A percentile compares a stretch with the other conserved stretches of the same genome.
These are phyloP conservation scores for Cladophialophora immunda DNA, from an alignment of 2,329 filamentous ascomycete genomes.

Conservation along the genomic window DNA sequence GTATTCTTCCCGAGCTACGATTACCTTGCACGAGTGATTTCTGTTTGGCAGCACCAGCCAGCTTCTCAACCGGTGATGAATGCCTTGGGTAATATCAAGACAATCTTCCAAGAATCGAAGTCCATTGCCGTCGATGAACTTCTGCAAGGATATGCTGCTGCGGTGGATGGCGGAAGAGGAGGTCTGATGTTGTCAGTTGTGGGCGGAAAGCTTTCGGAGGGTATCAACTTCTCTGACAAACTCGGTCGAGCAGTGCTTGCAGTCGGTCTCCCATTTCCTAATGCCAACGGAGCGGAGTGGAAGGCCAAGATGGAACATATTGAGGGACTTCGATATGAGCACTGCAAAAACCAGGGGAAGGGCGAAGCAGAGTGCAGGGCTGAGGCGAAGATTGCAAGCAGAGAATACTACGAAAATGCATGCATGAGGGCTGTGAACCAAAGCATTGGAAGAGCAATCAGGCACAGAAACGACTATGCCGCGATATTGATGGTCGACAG, in stretches of 20 bases:
- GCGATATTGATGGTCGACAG: constrained; percentile 85
- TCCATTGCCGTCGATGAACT: constrained; percentile 68
- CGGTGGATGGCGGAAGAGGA: constrained; percentile 70
- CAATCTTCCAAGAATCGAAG: constrained; percentile 65
- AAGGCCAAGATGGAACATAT: constrained; percentile 90
- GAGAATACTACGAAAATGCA: constrained; percentile 90
- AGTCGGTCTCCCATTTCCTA: constrained; percentile 93
- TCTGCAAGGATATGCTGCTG: constrained; percentile 74
- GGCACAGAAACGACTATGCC: constrained; percentile 88
- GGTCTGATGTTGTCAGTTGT: constrained; percentile 89
- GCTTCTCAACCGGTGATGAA: constrained; percentile 23
- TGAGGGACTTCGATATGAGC: constrained; percentile 55
- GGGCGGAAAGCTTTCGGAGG: constrained; percentile 93
- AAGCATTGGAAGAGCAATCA: constrained; percentile 89
- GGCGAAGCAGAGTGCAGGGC: constrained; percentile 37
- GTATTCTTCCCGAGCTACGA: constrained; percentile 96
- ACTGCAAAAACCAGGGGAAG: constrained; percentile 33
- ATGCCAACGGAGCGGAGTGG: constrained; percentile 89
- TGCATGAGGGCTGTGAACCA: constrained; percentile 98
- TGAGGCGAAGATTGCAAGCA: constrained; percentile 61
- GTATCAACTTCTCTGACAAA: constrained; percentile 95
- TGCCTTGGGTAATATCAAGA: constrained; percentile 60
- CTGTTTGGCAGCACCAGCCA: constrained; percentile 64
- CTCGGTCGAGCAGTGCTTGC: constrained; percentile 90
- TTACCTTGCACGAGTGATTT: constrained; percentile 79